Evolutionary conservation across 495 filamentous ascomycete genomes (phyloP), one percentile per base, ranked within the genome.

Genomic region (Cairneyella variabilis): DNA sequence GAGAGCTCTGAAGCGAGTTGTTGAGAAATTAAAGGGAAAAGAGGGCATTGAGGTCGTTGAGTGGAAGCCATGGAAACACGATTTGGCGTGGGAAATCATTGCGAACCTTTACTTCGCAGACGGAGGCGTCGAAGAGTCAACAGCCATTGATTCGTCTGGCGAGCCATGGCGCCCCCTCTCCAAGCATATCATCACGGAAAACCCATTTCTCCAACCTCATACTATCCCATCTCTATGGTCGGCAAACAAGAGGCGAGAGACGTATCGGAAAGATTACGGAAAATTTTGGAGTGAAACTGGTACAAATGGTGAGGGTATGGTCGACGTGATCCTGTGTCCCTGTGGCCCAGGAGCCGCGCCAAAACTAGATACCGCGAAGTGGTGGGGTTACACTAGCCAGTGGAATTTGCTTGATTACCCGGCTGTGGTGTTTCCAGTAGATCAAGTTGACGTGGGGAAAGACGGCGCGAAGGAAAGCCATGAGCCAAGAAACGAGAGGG

Each of bases 331-430:
- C 39, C 70, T 93, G 0, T 82, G 76, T 46, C 85, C 88, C 0
- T 77, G 73, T 0, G 79, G 77, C 12, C 76, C 79, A 0, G 77
- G 82, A 12, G 75, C 75, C 0, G 84, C 87, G 0, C 75, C 82
- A 4, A 75, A 74, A 46, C 74, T 84, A 42, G 77, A 79, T 28
- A 79, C 78, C 12, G 71, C 78, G 0, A 76, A 77, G 14, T 88
- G 86, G 62, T 88, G 84, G 86, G 75, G 76, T 12, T 91, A 89
- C 48, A 88, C 84, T 0, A 69, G 73, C 2, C 79, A 87, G 54
- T 91, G 86, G 85, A 90, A 91, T 58, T 59, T 88, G 30, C 66
- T 89, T 0, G 84, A 89, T 61, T 83, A 84, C 55, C 87, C 83
- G 9, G 77, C 74, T 18, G 64, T 72, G 2, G 69, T 82, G 0